phyloP scores from a whole-genome alignment of 257 asterid species.

The Solanum bukasovii region DNA sequence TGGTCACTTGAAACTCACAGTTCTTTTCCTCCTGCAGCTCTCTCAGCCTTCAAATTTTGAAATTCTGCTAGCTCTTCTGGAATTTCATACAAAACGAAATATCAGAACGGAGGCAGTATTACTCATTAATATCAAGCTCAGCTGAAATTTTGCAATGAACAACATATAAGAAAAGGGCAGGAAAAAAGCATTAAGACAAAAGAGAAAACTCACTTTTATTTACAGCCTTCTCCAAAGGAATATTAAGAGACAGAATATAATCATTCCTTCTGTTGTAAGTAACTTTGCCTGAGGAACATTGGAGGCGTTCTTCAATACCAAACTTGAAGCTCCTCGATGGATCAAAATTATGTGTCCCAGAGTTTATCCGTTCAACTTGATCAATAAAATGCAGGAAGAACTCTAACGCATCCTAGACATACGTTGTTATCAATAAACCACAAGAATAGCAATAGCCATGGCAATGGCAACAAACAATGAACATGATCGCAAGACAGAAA shows the following conservation, averaged over 20 bases:
- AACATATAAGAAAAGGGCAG: background rate
- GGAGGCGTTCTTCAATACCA: conserved; percentile 91
- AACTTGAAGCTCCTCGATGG: conserved; percentile 93
- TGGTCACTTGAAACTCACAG: conserved; percentile 44
- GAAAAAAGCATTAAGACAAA: background rate
- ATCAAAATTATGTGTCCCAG: conserved; percentile 48
- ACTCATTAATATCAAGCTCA: background rate
- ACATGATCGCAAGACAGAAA: background rate
- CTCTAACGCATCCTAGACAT: conserved; percentile 83
- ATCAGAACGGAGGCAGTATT: conserved; percentile 8
- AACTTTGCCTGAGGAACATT: conserved; percentile 83
- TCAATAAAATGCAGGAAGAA: conserved; percentile 93
- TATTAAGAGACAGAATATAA: conserved; percentile 69
- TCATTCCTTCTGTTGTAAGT: conserved; percentile 77
- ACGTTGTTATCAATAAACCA: conserved; percentile 11
- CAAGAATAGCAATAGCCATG: background rate
- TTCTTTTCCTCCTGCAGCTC: conserved; percentile 60
- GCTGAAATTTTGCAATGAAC: background rate
- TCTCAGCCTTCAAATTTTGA: conserved; percentile 59
- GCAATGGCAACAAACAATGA: background rate
- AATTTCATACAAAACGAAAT: conserved; percentile 1
- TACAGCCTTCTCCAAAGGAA: conserved; percentile 79
- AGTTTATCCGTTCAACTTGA: conserved; percentile 75
- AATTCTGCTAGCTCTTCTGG: conserved; percentile 76
- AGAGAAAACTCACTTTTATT: conserved; percentile 63